Conservation (phyloP, 305 asterid species). For the Fraxinus sp. region DNA sequence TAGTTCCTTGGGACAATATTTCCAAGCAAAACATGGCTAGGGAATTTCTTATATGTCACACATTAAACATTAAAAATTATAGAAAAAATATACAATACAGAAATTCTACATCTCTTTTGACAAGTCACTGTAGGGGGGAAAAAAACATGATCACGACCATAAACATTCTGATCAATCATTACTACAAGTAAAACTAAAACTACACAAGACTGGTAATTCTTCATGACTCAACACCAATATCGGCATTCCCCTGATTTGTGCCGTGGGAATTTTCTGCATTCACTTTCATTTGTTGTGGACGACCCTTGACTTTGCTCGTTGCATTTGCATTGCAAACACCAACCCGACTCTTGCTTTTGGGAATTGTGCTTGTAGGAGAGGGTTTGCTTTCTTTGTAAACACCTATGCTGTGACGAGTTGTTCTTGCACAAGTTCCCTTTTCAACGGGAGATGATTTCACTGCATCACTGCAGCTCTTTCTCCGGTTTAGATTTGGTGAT, state of each 20-base stretch:
- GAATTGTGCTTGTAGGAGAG: constrained; percentile 38
- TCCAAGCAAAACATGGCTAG: neutral
- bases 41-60: constrained; percentile 11
- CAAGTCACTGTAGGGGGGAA: constrained; percentile 30
- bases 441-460: constrained; percentile 40
- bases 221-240: constrained; percentile 43
- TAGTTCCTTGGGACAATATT: neutral
- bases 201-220: constrained; percentile 18
- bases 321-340: constrained; percentile 35
- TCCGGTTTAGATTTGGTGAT: constrained; percentile 76
- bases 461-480: constrained; percentile 81
- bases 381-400: constrained; percentile 45
- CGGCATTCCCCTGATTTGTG: constrained; percentile 31
- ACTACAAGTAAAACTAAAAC: constrained; percentile 31
- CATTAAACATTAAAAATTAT: constrained; percentile 39
- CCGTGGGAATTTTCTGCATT: constrained; percentile 31
- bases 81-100: constrained; percentile 54
- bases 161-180: constrained; percentile 21
- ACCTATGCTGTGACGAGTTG: constrained; percentile 59
- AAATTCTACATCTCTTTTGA: constrained; percentile 31
- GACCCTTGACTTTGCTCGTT: constrained; percentile 38
- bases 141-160: constrained; percentile 13
- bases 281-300: constrained; percentile 38
- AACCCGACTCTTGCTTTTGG: constrained; percentile 30
- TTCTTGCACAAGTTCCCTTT: constrained; percentile 32